Base-by-base conservation (phyloP, 352 stramenopile species). In the Phytophthora tentaculata region DNA sequence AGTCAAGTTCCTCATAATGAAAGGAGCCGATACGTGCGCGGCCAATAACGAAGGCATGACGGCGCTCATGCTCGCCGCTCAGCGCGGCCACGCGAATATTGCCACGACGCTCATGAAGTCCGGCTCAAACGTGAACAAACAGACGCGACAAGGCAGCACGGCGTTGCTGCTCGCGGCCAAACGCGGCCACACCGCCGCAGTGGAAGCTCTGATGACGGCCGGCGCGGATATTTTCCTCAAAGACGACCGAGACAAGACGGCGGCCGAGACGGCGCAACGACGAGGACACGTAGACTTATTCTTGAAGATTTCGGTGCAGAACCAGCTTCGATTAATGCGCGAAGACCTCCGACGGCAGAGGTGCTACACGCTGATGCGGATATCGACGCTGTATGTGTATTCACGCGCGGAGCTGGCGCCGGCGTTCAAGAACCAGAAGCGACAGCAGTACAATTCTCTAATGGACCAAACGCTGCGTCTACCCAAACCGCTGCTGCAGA, bases 31-130 rank as follows among this genome's bases (percentile, higher is more conserved):
- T 29, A 81, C 87, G 16, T 94, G 83, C 48, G 84, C 86, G 4
- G 77, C 86, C 2, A 96, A 96, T 41, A 95, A 94, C 53, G 89
- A 96, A 81, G 87, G 87, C 26, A 96, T 96, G 89, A 96, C 89
- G 28, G 86, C 89, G 22, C 63, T 96, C 12, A 96, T 96, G 89
- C 65, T 96, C 10, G 89, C 89, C 24, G 85, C 89, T 1, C 89
- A 96, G 68, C 83, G 89, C 14, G 89, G 89, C 1, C 89, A 96
- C 57, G 89, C 89, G 1, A 77, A 72, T 20, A 96, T 96, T 24
- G 87, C 87, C 16, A 92, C 86, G 7, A 91, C 85, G 29, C 66
- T 96, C 16, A 92, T 96, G 68, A 81, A 86, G 12, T 84, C 89
- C 2, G 89, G 89, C 2, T 94, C 89, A 1, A 80, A 95, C n/a